Evolutionary conservation across 2,329 filamentous ascomycete species (phyloP), one percentile per base, ranked within the genome.

Genomic region (Penicillium sp.): DNA sequence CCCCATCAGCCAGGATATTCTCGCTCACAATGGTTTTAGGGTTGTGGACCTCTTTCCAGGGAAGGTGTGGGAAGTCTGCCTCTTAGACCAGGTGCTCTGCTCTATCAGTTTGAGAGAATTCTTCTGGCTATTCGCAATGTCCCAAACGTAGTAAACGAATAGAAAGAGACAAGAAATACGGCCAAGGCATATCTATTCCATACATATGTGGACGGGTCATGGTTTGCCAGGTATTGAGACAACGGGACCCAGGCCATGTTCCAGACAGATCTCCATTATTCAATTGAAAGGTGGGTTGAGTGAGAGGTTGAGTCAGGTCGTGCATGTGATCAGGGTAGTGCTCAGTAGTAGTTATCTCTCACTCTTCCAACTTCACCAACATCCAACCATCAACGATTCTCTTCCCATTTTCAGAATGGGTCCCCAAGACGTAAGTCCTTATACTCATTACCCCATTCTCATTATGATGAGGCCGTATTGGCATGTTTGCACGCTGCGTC

Each of bases 171-270:
- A 61, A 81, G 89, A 46, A 93, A 76, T 24, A 75, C 70, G 3
- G 70, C 73, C 6, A 95, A 78, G 6, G 81, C 80, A 54, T 76
- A 80, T 42, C 78, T 81, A 59, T 88, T 87, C 85, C 86, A 90
- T 28, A 76, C 77, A 71, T 95, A 95, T 42, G 81, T 81, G 27
- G 82, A 79, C 0, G 90, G 87, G 60, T 87, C 72, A 67, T 93
- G 89, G 68, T 85, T 89, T 54, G 89, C 89, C 31, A 95, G 79
- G 73, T 87, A 95, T 78, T 95, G 95, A 27, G 83, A 89, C 48
- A 95, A 80, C 5, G 90, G 90, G 10, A 95, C 90, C 55, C 90
- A 90, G 32, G 90, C 89, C 66, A 95, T 78, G 72, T 95, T 95
- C 90, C 90, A 95, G 81, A 95, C 15, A 18, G 15, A 18, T 18